These are phyloP conservation scores for Posidonia australis DNA, from an alignment of 106 monocot species.

Conservation along the genomic window DNA sequence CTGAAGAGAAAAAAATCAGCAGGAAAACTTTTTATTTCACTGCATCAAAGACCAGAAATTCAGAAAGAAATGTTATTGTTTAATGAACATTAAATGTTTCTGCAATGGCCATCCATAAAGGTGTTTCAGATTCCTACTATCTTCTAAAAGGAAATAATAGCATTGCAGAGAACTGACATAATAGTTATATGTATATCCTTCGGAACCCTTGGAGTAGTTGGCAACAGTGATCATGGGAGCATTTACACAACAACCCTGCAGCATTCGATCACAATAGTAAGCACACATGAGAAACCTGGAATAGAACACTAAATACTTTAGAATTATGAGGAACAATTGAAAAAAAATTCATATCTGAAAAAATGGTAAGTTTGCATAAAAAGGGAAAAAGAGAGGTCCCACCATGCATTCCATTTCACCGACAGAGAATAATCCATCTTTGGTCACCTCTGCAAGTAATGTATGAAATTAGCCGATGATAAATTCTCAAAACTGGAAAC, in stretches of 20 bases:
- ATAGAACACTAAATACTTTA: background rate
- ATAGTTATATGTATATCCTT: slow-evolving; percentile 90
- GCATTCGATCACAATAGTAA: background rate
- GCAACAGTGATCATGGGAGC: slow-evolving; percentile 97
- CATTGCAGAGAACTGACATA: slow-evolving; percentile 58
- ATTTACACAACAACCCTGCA: slow-evolving; percentile 96
- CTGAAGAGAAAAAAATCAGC: slow-evolving; percentile 17
- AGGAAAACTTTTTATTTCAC: background rate
- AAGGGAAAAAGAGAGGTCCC: background rate
- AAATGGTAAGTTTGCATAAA: background rate
- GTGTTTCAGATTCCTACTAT: too few species aligned
- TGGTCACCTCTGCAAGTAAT: slow-evolving; percentile 73
- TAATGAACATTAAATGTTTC: background rate
- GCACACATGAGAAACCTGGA: background rate
- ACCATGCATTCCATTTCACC: slow-evolving; percentile 99
- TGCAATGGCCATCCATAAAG: background rate
- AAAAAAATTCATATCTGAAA: background rate
- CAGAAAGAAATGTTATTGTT: background rate
- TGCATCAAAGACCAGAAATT: background rate
- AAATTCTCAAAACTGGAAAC: background rate
- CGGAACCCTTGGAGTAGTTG: slow-evolving; percentile 87
- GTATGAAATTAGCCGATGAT: background rate
- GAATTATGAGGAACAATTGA: too few species aligned
- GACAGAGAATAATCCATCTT: slow-evolving; percentile 93
- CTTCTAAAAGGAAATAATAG: background rate